Evolutionary conservation across 2,329 filamentous ascomycete species (phyloP), one percentile per base, ranked within the genome.

Genomic region (Zymoseptoria crescenta): DNA sequence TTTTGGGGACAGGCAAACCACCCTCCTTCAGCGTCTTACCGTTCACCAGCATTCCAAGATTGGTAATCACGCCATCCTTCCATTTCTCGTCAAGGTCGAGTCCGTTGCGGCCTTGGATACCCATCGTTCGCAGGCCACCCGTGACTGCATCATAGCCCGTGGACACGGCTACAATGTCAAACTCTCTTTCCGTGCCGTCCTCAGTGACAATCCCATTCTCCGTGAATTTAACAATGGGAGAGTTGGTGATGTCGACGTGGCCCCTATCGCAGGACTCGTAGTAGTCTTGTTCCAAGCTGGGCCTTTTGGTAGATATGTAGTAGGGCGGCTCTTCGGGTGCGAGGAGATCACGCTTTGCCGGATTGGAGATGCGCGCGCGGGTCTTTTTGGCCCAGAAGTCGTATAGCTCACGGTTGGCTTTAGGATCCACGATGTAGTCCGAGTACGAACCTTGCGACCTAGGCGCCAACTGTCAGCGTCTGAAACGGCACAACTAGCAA

Each of bases 371-470:
- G 8, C 77, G 69, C 10, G 70, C 73, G 7, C 75, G 68, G 1
- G 72, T 74, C 69, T 77, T 77, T 65, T 75, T 74, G 0, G 69
- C 71, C 77, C 77, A 79, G 68, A 77, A 79, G 45, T 77, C 67
- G 63, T 78, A 64, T 10, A 51, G 45, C 48, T 55, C 59, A 8
- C 20, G 55, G 45, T 63, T 63, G 4, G 61, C 61, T 24, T 57
- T 49, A 41, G 57, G 54, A 21, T 51, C 45, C 28, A 59, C 13
- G 8, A 57, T 21, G 6, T 56, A 56, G 30, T 63, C 61, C n/a
- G 35, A 48, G 24, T 54, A 59, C 9, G 54, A 24, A 16, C 61
- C 61, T 8, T 58, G 21, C 1, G 41, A 51, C 55, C 57, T 59
- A 21, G n/a, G 8, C 16, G 10, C 7, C 45, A 52, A 48, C n/a